Evolutionary conservation across 1,139 yeast genomes (phyloP).

Genomic region (Arxiozyma bovina): DNA sequence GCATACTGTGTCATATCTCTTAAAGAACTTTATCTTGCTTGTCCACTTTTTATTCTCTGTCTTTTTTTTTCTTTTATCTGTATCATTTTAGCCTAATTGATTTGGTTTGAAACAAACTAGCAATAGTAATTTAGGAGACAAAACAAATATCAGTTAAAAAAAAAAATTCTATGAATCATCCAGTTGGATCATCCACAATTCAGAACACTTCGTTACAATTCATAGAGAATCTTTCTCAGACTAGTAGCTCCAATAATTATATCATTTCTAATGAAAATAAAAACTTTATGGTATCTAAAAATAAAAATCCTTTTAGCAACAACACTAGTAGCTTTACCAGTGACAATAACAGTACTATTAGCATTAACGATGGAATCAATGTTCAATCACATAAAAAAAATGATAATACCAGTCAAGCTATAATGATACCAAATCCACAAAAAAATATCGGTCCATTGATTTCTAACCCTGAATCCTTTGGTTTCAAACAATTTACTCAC

Average conservation of each 20-base stretch:
- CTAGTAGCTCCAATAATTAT: neutral
- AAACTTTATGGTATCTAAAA: neutral
- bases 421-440: neutral
- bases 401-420: neutral
- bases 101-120: neutral
- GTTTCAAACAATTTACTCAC: slow-evolving; percentile 15
- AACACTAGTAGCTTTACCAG: neutral
- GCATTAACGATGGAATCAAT: neutral
- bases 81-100: too few species aligned
- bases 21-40: neutral
- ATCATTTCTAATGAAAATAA: neutral
- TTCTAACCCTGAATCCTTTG: slow-evolving; percentile 16
- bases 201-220: neutral
- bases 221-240: neutral
- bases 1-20: too few species aligned
- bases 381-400: neutral
- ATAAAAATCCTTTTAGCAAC: neutral
- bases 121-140: neutral
- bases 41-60: too few species aligned
- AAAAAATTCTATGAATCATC: too few species aligned
- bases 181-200: neutral
- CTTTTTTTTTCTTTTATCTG: too few species aligned
- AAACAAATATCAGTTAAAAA: neutral
- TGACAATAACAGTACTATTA: neutral
- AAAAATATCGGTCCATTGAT: slow-evolving; percentile 14